Evolutionary conservation across 176 grass and related monocot genomes (phyloP).

Genomic region (Juncus effusus): DNA sequence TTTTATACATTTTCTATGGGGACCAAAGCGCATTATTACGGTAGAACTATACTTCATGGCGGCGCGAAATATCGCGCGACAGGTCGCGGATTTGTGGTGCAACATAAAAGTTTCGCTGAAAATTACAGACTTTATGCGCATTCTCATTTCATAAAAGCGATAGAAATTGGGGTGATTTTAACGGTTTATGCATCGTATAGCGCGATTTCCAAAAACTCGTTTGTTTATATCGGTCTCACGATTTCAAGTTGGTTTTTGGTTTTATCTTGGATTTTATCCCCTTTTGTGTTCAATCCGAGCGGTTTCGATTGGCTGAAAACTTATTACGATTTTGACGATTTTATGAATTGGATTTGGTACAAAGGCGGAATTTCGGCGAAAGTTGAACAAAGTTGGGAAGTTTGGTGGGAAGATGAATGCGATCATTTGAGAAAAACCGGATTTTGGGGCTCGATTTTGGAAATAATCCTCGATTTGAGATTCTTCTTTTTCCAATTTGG

Average conservation of each 20-base stretch:
- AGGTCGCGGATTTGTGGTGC: slow-evolving; percentile 92
- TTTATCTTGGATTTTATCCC: slow-evolving; percentile 79
- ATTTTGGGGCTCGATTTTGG: slow-evolving; percentile 71
- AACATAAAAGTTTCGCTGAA: slow-evolving; percentile 91
- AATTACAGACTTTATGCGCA: slow-evolving; percentile 88
- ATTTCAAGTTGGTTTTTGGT: slow-evolving; percentile 96
- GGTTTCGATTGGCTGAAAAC: slow-evolving; percentile 97
- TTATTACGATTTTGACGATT: slow-evolving; percentile 94
- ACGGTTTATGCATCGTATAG: slow-evolving; percentile 71
- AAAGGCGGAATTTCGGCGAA: slow-evolving; percentile 60
- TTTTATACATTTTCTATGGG: slow-evolving; percentile 99
- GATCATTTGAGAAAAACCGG: slow-evolving; percentile 88
- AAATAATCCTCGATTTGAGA: slow-evolving; percentile 80
- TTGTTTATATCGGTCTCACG: slow-evolving; percentile 80
- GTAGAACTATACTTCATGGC: slow-evolving; percentile 88
- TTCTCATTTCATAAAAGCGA: slow-evolving; percentile 90
- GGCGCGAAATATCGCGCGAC: slow-evolving; percentile 94
- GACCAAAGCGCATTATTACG: slow-evolving; percentile 93
- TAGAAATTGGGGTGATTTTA: slow-evolving; percentile 87
- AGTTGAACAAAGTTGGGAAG: slow-evolving; percentile 85
- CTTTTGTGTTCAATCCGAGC: slow-evolving; percentile 85
- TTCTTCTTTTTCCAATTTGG: slow-evolving; percentile 98
- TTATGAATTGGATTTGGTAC: slow-evolving; percentile 93
- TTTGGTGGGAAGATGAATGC: slow-evolving; percentile 89
- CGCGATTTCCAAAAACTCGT: slow-evolving; percentile 48